Conservation (phyloP, 306 rosid genomes). For the Begonia loranthoides region DNA sequence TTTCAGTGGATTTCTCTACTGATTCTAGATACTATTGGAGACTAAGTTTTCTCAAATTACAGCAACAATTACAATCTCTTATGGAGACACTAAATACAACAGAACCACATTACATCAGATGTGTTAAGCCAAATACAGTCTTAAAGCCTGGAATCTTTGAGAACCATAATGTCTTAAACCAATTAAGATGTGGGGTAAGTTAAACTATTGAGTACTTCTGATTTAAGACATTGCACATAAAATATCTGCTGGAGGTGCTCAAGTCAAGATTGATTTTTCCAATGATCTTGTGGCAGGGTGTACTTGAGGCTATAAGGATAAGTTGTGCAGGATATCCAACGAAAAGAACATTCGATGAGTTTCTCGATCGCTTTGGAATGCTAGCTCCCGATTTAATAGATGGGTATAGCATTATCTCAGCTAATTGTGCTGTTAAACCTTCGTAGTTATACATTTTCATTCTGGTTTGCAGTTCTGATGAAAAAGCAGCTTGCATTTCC, state of each 20-base stretch:
- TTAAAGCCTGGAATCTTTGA: constrained; percentile 87
- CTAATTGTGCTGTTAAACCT: too few species aligned
- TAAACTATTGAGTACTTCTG: constrained; percentile 3
- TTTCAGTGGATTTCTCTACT: constrained; percentile 2
- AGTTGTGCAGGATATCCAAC: constrained; percentile 95
- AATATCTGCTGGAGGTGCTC: constrained; percentile 1
- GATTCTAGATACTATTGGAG: constrained; percentile 9
- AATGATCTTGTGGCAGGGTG: constrained; percentile 47
- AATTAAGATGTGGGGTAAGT: constrained; percentile 80
- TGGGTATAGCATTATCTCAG: constrained; percentile 30
- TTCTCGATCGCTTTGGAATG: constrained; percentile 84
- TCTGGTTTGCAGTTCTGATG: constrained; percentile 49
- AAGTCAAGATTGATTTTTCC: constrained; percentile 2
- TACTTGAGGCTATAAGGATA: constrained; percentile 77
- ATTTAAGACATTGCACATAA: neutral
- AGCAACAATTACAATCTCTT: constrained; percentile 86
- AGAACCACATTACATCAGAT: constrained; percentile 86
- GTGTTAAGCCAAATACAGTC: constrained; percentile 82
- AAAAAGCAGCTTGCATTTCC: constrained; percentile 60
- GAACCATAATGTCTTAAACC: constrained; percentile 67
- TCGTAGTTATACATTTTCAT: constrained; percentile 1
- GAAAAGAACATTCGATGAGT: constrained; percentile 72
- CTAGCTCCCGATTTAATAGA: constrained; percentile 73
- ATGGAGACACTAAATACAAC: constrained; percentile 79
- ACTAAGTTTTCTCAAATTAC: constrained; percentile 20